Evolutionary conservation across 345 rosid genomes (phyloP).

Genomic region (Moringa oleifera): DNA sequence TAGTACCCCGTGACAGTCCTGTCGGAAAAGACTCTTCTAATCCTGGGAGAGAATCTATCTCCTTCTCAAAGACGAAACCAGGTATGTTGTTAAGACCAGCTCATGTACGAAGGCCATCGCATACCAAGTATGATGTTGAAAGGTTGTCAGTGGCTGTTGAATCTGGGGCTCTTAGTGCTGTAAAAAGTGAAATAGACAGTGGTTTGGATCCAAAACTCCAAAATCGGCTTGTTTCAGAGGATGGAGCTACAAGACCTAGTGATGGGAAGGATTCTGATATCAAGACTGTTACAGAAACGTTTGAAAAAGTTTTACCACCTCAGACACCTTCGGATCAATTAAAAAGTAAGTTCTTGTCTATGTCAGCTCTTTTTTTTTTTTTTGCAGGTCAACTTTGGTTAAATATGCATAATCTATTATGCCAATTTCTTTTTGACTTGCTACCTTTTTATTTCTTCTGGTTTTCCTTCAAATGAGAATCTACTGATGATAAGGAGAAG

Average conservation of each 20-base stretch:
- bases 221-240: constrained; percentile 25
- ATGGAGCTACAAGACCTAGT: constrained; percentile 29
- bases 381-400: neutral
- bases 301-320: constrained; percentile 38
- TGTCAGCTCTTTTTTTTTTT: neutral
- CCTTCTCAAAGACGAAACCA: constrained; percentile 82
- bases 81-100: constrained; percentile 95
- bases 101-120: constrained; percentile 51
- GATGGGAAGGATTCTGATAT: constrained; percentile 35
- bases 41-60: constrained; percentile 57
- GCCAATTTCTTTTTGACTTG: neutral
- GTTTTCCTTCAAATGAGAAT: neutral
- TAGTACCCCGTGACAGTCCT: constrained; percentile 36
- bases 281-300: constrained; percentile 39
- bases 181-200: constrained; percentile 25
- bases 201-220: constrained; percentile 25
- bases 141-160: constrained; percentile 40
- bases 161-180: constrained; percentile 26
- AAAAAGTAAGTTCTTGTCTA: constrained; percentile 47
- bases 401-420: neutral
- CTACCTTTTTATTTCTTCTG: neutral
- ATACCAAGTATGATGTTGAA: constrained; percentile 46
- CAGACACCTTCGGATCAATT: constrained; percentile 42
- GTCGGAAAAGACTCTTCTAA: constrained; percentile 41
- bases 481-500: neutral